Conservation (phyloP, 495 filamentous ascomycete genomes). For the Pyrenula massariospora region DNA sequence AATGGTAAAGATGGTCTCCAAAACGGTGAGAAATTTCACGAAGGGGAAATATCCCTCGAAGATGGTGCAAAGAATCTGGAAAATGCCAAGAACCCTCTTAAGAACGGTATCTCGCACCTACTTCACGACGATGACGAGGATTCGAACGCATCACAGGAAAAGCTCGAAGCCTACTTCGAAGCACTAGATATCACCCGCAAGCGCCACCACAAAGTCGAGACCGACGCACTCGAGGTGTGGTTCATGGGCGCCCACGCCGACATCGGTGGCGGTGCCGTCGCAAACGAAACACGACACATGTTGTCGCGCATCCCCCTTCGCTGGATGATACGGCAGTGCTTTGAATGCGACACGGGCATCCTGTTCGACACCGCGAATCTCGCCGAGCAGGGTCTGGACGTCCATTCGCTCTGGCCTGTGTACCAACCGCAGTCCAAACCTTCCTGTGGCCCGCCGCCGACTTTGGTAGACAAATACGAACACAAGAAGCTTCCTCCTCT, state of each 20-base stretch:
- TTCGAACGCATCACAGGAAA: not conserved
- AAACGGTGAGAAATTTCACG: too few relatives aligned
- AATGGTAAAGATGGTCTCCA: not conserved
- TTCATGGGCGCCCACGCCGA: conserved; percentile 30
- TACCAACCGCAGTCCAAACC: conserved; percentile 11
- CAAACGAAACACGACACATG: conserved; percentile 1
- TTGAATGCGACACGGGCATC: conserved; percentile 27
- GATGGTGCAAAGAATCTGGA: too few relatives aligned
- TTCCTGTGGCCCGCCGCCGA: conserved; percentile 10
- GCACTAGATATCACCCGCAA: not conserved
- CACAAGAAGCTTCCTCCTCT: conserved; percentile 7
- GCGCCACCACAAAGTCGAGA: not conserved
- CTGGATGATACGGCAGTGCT: conserved; percentile 28
- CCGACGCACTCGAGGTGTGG: conserved; percentile 17
- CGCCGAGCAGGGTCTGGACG: conserved; percentile 20
- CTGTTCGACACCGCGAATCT: conserved; percentile 16
- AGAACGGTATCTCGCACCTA: not conserved
- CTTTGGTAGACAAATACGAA: conserved; percentile 13
- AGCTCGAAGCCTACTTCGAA: not conserved
- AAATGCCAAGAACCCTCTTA: not conserved
- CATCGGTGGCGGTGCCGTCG: conserved; percentile 25
- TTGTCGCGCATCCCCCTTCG: conserved; percentile 19
- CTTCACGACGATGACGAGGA: not conserved
- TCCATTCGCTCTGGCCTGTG: conserved; percentile 16
- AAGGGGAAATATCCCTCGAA: too few relatives aligned